Evolutionary conservation across 805 yeast species (phyloP).

Genomic region (Wickerhamiella parazyma): DNA sequence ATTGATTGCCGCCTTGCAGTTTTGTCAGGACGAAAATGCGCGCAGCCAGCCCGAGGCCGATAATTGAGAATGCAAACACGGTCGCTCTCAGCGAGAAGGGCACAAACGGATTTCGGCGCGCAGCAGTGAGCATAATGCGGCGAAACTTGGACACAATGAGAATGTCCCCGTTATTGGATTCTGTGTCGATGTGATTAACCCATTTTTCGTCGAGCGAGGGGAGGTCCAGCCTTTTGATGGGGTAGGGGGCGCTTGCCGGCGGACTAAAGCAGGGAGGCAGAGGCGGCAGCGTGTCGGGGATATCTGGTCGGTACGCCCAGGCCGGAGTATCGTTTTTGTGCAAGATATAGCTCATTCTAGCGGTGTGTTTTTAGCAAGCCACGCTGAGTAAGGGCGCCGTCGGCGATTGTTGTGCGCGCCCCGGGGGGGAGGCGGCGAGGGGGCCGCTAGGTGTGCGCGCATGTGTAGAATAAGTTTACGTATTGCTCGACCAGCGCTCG

Average conservation of each 20-base stretch:
- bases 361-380: neutral
- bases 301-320: constrained; percentile 4
- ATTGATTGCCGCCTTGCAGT: constrained; percentile 12
- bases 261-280: constrained; percentile 3
- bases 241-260: neutral
- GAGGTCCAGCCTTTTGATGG: constrained; percentile 8
- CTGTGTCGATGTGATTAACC: constrained; percentile 15
- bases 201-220: constrained; percentile 16
- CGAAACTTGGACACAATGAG: constrained; percentile 7
- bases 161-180: neutral
- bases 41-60: constrained; percentile 67
- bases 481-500: too few relatives aligned
- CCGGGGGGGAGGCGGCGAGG: too few relatives aligned
- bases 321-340: constrained; percentile 7
- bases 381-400: neutral
- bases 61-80: constrained; percentile 42
- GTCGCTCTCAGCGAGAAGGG: constrained; percentile 62
- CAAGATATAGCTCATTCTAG: constrained; percentile 7
- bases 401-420: too few relatives aligned
- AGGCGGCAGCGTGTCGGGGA: neutral
- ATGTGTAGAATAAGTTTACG: too few relatives aligned
- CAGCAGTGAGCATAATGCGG: constrained; percentile 22
- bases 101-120: constrained; percentile 64
- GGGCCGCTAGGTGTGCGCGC: too few relatives aligned
- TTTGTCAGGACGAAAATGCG: constrained; percentile 27